Base-by-base conservation (phyloP, 1,139 yeast species). In the Saccharomyces hybrid region DNA sequence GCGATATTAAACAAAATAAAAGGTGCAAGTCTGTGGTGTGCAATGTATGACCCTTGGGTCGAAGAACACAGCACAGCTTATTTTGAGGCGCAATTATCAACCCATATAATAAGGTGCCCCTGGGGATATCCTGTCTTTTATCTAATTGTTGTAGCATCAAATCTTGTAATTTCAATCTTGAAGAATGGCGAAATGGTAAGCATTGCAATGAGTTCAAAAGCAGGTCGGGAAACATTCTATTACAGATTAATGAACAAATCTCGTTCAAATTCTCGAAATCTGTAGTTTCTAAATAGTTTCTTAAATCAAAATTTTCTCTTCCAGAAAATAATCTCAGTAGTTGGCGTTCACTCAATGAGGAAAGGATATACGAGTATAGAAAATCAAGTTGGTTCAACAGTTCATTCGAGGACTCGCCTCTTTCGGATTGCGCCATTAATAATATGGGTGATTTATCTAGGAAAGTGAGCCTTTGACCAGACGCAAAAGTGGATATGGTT, bases 251-350 rank as follows among this genome's bases (percentile, higher is more conserved):
- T 8, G 56, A 54, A 50, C 70, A 65, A 6, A 68, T 57, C 38
- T 61, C 59, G 21, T 62, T 56, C 49, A 69, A 54, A 50, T 63
- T 65, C 31, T 66, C 64, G 51, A 67, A 66, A 58, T 69, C 71
- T 21, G 65, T 59, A 2, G 54, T 53, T 19, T 90, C 90, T 29
- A 93, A 74, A 46, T 88, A 78, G 57, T 84, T 85, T 31, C 97
- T 73, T 48, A 93, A 72, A 66, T 93, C 98, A 64, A 87, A 90
- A 64, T 88, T 88, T 67, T 86, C 85, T 56, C 96, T 75, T 59
- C 82, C 81, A 53, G 77, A 75, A 66, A 88, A 91, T 49, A 86
- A 82, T 59, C 82, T 81, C 14, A 78, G 74, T 44, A 93, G 81
- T 56, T 86, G 85, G 0, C 90, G 84, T 64, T 83, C 82, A 7